Evolutionary conservation across 495 filamentous ascomycete species (phyloP), one percentile per base, ranked within the genome.

Genomic region (Trypethelium eluteriae): DNA sequence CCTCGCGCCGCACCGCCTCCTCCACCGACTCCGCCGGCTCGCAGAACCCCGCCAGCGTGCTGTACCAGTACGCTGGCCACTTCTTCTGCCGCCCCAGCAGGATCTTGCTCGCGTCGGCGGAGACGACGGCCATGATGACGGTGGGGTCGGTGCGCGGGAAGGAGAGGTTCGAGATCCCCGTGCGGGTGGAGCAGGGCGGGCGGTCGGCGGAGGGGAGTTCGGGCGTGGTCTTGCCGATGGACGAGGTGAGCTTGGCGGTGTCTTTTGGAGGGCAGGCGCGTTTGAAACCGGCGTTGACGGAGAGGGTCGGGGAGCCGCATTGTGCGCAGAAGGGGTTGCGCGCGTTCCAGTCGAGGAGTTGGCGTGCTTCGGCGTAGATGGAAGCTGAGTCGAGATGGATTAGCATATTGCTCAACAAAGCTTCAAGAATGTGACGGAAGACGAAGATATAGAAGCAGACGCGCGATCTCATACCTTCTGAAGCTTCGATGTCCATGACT

Each of bases 141-240:
- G 92, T 96, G 2, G 93, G 93, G 74, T 98, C 93, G 10, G 93
- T 96, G 50, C 95, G 89, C 10, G 94, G 94, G 81, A 98, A 98
- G 65, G 81, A 85, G 62, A 96, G 80, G 79, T 96, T 96, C 38
- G 89, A 89, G 64, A 91, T 77, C 25, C 87, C 88, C 14, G 82
- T 86, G 36, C 90, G 80, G 2, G 93, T 96, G 11, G 84, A 85
- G 75, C 94, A 98, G 14, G 86, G 82, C 1, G 83, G 82, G 32
- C 90, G 85, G 62, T 85, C 78, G 49, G 67, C 59, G 70, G 44
- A 12, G 3, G 79, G 78, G 32, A 66, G 72, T 1, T 71, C 76
- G 25, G 62, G 69, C 36, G 75, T 73, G n/a, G 77, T 77, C 18
- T 69, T 69, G 38, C 76, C 74, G 49, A 74, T 76, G 66, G 76